Base-by-base conservation (phyloP, 1,139 yeast species). In the Hansenula lynferdii region DNA sequence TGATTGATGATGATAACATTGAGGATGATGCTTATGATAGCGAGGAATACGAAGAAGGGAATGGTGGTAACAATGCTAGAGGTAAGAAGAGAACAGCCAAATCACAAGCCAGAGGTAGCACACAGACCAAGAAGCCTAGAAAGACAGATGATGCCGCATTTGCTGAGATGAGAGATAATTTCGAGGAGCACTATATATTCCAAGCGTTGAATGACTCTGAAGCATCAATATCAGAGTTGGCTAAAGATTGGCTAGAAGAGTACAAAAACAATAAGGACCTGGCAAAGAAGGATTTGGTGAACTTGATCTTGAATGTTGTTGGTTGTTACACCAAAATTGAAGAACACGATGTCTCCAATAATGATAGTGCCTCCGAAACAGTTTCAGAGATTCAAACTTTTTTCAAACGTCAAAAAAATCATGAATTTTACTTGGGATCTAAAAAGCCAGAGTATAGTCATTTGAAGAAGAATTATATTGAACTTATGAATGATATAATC, bases 321-420 rank as follows among this genome's bases (percentile, higher is more conserved):
- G 95, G 95, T 1, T 80, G 87, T 34, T 70, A 80, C 16, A 67
- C 78, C 7, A 74, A 75, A 22, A 75, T 87, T 15, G 82, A 81
- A 46, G 75, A 77, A 12, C 96, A 87, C 56, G 97, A 90, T 57
- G 77, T 87, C 34, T 70, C 71, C 22, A 85, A 83, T 54, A 67
- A 78, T 34, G 96, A 87, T 31, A 76, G 86, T 7, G 85, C 92
- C 0, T 65, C 75, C n/a, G 84, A 80, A 27, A 83, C 94, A 0
- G 73, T 82, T 10, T 80, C 72, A 3, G 96, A 87, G 56, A 62
- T 89, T 28, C 83, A 85, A 44, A 69, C 77, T 23, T 65, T 75
- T 29, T 84, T 86, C 53, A 69, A 73, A 39, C 65, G 65, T n/a
- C 94, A 85, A 56, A 69, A 70, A 38, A 59, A 70, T 24, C 92